phyloP scores from a whole-genome alignment of 305 asterid species.

The Solanum hybrid region DNA sequence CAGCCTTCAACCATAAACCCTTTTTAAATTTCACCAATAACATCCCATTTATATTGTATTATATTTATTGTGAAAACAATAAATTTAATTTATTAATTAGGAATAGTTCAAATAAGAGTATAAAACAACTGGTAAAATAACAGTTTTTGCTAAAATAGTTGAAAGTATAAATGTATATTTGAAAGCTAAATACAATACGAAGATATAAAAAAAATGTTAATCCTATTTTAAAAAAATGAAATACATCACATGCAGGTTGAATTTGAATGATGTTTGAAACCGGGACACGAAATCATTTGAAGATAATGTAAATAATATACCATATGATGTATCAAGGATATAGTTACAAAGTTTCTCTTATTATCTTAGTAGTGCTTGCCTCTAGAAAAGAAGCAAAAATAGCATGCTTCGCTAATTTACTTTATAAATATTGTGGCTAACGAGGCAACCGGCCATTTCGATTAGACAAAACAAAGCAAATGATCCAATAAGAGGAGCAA shows the following conservation, averaged over 20 bases:
- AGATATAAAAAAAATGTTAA: too few species aligned
- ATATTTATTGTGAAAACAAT: not conserved
- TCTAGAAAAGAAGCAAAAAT: not conserved
- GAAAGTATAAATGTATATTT: not conserved
- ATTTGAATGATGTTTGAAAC: not conserved
- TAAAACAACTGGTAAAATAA: too few species aligned
- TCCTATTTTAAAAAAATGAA: too few species aligned
- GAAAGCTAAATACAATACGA: not conserved
- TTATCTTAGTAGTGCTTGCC: not conserved
- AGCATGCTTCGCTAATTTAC: not conserved
- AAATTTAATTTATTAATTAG: not conserved
- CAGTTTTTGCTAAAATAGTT: not conserved
- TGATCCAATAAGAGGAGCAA: not conserved
- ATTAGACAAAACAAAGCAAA: not conserved
- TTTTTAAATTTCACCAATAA: not conserved
- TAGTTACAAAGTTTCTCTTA: not conserved
- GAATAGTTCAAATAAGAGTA: not conserved
- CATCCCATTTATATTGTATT: too few species aligned
- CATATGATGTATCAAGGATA: not conserved
- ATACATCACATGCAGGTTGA: not conserved
- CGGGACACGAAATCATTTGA: not conserved
- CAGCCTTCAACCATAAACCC: not conserved
- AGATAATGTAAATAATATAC: not conserved
- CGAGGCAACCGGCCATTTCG: not conserved
- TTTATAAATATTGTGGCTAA: not conserved